Evolutionary conservation across 164 flowering plant genomes (phyloP).

Genomic region (Aristolochia contorta): DNA sequence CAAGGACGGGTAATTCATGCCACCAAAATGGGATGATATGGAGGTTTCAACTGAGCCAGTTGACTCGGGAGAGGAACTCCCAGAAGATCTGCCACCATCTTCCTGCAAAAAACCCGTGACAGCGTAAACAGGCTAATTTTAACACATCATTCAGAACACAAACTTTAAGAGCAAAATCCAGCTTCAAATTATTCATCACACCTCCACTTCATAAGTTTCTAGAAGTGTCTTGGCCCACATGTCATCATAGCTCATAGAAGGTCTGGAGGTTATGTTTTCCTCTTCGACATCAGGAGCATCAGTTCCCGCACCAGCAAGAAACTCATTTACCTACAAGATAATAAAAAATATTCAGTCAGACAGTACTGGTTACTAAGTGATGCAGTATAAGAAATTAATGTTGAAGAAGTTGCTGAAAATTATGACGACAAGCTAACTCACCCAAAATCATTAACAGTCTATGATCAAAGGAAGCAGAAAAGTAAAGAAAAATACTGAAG

Average conservation of each 20-base stretch:
- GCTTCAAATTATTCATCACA: slow-evolving; percentile 10
- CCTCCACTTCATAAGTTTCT: slow-evolving; percentile 82
- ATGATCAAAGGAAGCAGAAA: no score
- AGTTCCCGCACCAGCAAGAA: slow-evolving; percentile 95
- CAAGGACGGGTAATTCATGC: slow-evolving; percentile 91
- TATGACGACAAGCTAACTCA: no score
- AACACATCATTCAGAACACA: background rate
- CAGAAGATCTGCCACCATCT: slow-evolving; percentile 90
- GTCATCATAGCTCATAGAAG: slow-evolving; percentile 93
- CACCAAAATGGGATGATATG: slow-evolving; percentile 98
- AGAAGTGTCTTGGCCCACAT: slow-evolving; percentile 98
- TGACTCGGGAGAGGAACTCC: slow-evolving; percentile 91
- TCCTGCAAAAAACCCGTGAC: slow-evolving; percentile 39
- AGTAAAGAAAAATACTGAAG: no score
- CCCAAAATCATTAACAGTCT: no score
- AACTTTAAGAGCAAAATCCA: no score
- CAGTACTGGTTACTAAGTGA: background rate
- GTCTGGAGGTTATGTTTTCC: slow-evolving; percentile 67
- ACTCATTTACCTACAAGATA: slow-evolving; percentile 70
- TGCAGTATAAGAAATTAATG: no score
- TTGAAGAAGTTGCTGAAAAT: no score
- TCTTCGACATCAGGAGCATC: slow-evolving; percentile 99
- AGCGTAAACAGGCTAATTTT: background rate
- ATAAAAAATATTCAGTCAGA: background rate
- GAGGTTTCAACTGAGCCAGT: slow-evolving; percentile 94